phyloP scores from a whole-genome alignment of 352 stramenopile genomes.

The Phytophthora podocarpi region DNA sequence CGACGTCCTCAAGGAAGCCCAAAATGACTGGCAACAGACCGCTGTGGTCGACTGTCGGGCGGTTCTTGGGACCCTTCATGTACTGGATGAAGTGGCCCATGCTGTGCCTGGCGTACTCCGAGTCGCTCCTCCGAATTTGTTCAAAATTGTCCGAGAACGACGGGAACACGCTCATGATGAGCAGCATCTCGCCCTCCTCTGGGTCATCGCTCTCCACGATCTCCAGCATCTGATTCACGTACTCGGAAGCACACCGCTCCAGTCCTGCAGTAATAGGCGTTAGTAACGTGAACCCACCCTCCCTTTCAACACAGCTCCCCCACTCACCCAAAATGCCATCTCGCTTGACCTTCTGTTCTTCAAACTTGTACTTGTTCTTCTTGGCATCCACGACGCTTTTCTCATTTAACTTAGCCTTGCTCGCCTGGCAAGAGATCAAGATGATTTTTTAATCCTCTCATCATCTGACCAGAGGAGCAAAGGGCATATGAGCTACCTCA shows the following conservation, averaged over 20 bases:
- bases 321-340: slow-evolving; percentile 76
- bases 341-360: slow-evolving; percentile 81
- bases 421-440: slow-evolving; percentile 56
- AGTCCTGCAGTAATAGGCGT: slow-evolving; percentile 44
- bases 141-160: slow-evolving; percentile 88
- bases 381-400: slow-evolving; percentile 79
- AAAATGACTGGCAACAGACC: slow-evolving; percentile 78
- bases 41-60: slow-evolving; percentile 71
- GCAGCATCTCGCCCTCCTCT: slow-evolving; percentile 80
- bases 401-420: slow-evolving; percentile 59
- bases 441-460: slow-evolving; percentile 33
- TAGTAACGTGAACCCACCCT: neutral
- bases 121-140: slow-evolving; percentile 80
- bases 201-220: slow-evolving; percentile 81
- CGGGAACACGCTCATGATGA: slow-evolving; percentile 88
- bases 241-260: slow-evolving; percentile 86
- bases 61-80: slow-evolving; percentile 85
- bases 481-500: slow-evolving; percentile 48
- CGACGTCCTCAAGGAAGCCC: slow-evolving; percentile 74
- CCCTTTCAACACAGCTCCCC: neutral
- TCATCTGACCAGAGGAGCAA: slow-evolving; percentile 37
- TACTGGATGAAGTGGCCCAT: slow-evolving; percentile 88
- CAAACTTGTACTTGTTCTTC: slow-evolving; percentile 78
- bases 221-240: slow-evolving; percentile 85
- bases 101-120: slow-evolving; percentile 84